Base-by-base conservation (phyloP, 495 filamentous ascomycete species). In the Lindgomyces ingoldianus region DNA sequence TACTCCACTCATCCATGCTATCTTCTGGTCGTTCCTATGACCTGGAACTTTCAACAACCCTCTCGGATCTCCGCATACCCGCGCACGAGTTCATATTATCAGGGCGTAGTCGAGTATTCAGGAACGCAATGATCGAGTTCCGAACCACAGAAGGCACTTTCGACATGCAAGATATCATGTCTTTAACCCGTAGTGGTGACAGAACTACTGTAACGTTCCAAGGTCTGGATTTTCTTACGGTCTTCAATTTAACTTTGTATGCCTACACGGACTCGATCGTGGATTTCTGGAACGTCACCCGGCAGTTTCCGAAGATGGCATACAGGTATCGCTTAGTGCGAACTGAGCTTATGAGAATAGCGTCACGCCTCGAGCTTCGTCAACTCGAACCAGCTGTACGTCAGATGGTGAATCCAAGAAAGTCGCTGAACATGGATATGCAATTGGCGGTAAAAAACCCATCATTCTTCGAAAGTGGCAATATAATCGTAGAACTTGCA, bases 71-170 rank as follows among this genome's bases (percentile, higher is more conserved):
- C 29, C 73, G 74, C 41, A 85, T 98, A 30, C 92, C 94, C 18
- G 80, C 89, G n/a, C 93, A 97, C 73, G 84, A 86, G 50, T 94
- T 91, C 73, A 78, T 97, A 45, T 72, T 97, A 8, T 78, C 84
- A 16, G 88, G 85, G 0, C 82, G 94, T 53, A 96, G 91, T 63
- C 76, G 81, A 1, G 75, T 89, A 1, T 69, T 97, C 42, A 81
- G 90, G 56, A 77, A 79, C 18, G 84, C 81, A 3, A 78, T 96
- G 22, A 75, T 77, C 4, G 75, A 81, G 1, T 81, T 84, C 64
- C 77, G 80, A 6, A 65, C 69, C 8, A 22, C 68, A 71, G 44
- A 57, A 4, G 63, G 60, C 50, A 65, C 58, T 25, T 76, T 77
- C 42, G 73, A 73, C 12, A 72, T 77, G 8, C 75, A 80, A 18